Conservation (phyloP, 2,329 filamentous ascomycete genomes). For the Pyricularia pennisetigena region DNA sequence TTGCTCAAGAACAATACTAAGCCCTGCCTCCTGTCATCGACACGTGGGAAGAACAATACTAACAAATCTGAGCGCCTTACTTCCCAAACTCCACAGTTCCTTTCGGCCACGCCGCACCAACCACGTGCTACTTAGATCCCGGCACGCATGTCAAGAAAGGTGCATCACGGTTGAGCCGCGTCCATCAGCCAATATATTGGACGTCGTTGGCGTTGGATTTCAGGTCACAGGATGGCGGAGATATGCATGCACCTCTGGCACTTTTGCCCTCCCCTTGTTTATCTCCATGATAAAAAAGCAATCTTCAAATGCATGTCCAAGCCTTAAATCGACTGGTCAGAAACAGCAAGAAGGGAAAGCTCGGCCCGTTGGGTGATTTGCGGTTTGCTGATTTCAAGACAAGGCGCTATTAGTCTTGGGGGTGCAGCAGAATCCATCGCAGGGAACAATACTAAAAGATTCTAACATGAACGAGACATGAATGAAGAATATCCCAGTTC, state of each 20-base stretch:
- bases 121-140: not conserved
- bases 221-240: not conserved
- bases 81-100: not conserved
- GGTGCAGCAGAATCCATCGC: not conserved
- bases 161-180: not conserved
- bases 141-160: not conserved
- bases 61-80: not conserved
- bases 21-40: not conserved
- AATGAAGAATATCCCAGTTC: not conserved
- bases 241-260: not conserved
- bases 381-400: not conserved
- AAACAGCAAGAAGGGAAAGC: not conserved
- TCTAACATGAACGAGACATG: not conserved
- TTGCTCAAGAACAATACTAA: not conserved
- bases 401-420: not conserved
- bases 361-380: not conserved
- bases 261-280: not conserved
- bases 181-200: not conserved
- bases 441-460: not conserved
- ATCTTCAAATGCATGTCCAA: not conserved
- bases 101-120: not conserved
- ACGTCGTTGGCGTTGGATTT: not conserved
- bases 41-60: not conserved
- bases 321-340: not conserved
- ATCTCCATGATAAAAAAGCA: not conserved